phyloP scores from a whole-genome alignment of 768 basidiomycete genomes.

The Udeniomyces megalosporus region DNA sequence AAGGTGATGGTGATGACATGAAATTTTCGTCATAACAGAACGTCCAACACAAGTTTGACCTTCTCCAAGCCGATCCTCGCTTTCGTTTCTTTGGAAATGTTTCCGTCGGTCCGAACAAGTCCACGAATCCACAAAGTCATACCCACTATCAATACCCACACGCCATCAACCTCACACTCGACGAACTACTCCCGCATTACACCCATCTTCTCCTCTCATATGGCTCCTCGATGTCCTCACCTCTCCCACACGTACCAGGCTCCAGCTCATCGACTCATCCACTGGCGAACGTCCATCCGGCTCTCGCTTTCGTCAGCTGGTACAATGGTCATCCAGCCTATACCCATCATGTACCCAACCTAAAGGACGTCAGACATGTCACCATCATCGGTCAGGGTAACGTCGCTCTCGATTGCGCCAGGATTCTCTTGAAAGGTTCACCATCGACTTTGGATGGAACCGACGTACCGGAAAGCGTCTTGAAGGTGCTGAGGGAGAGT shows the following conservation, averaged over 20 bases:
- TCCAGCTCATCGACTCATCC: constrained; percentile 35
- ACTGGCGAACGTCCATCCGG: constrained; percentile 43
- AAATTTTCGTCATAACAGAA: constrained; percentile 44
- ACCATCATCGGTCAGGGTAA: constrained; percentile 87
- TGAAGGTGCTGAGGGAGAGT: constrained; percentile 49
- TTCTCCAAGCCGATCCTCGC: constrained; percentile 56
- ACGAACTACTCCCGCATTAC: constrained; percentile 52
- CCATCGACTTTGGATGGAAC: constrained; percentile 42
- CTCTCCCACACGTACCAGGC: constrained; percentile 35
- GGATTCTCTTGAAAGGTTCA: constrained; percentile 65
- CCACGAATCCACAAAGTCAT: not conserved
- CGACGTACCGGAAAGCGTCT: constrained; percentile 61
- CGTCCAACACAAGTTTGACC: constrained; percentile 88
- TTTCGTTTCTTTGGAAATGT: constrained; percentile 88
- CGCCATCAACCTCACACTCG: constrained; percentile 43
- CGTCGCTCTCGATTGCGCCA: constrained; percentile 79
- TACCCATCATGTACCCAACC: constrained; percentile 47
- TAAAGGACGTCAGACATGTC: constrained; percentile 44
- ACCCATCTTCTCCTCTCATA: constrained; percentile 74
- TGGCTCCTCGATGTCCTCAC: constrained; percentile 53
- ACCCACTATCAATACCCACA: constrained; percentile 38
- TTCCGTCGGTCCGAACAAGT: constrained; percentile 26
- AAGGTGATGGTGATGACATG: not conserved
- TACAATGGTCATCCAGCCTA: constrained; percentile 80
- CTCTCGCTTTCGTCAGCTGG: constrained; percentile 80